Percentiles rank a stretch among this genome's conserved stretches.
Conservation (phyloP, 495 filamentous ascomycete species). For the Daldinia decipiens region DNA sequence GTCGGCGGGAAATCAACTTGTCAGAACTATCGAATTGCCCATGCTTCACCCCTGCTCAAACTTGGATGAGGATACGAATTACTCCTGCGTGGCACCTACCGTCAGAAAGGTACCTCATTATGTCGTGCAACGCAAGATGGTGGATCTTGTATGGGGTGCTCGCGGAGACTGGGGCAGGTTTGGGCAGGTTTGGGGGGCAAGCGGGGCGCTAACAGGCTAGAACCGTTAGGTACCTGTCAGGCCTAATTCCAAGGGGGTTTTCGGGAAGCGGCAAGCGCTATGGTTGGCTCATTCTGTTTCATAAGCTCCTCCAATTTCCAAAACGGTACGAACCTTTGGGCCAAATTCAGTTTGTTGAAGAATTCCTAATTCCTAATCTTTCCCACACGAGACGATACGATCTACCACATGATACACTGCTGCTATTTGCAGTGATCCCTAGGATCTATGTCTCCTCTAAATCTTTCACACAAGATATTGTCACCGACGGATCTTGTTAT, state of each 20-base stretch:
- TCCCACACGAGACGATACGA: not conserved
- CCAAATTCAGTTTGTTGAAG: conserved; percentile 27
- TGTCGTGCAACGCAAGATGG: conserved; percentile 11
- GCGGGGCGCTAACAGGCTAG: conserved; percentile 15
- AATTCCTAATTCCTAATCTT: conserved; percentile 18
- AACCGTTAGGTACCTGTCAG: conserved; percentile 25
- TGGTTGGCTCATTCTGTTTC: conserved; percentile 32
- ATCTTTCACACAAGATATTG: conserved; percentile 5
- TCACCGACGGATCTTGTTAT: conserved; percentile 4
- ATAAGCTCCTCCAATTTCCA: conserved; percentile 30
- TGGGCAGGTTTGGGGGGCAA: not conserved
- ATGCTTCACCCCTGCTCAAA: conserved; percentile 25
- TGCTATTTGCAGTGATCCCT: conserved; percentile 16
- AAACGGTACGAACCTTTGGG: conserved; percentile 22
- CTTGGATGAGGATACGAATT: conserved; percentile 14
- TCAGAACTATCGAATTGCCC: conserved; percentile 2
- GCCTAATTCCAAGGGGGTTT: conserved; percentile 23
- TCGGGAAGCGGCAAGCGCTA: conserved; percentile 42
- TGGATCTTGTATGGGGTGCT: conserved; percentile 1
- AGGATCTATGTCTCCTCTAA: conserved; percentile 7
- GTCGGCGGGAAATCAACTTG: conserved; percentile 8
- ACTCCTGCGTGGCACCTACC: conserved; percentile 11
- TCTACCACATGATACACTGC: conserved; percentile 9
- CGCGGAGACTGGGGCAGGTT: conserved; percentile 6
- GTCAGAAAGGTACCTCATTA: conserved; percentile 13